These are phyloP conservation scores for Thraustotheca clavata DNA, from an alignment of 352 stramenopile species.

Conservation along the genomic window DNA sequence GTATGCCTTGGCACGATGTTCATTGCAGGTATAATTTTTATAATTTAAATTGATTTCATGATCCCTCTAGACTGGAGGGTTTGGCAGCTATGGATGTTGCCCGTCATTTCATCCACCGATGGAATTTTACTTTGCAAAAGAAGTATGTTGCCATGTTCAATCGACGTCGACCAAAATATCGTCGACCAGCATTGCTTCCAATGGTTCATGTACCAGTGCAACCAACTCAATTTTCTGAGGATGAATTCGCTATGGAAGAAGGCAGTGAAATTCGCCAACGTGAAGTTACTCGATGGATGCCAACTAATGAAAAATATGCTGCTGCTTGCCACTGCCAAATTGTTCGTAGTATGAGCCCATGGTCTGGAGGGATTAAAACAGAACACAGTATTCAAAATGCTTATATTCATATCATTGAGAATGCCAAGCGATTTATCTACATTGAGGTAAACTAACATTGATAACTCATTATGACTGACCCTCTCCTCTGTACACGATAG, in stretches of 20 bases:
- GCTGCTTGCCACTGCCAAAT: conserved; percentile 18
- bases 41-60: neutral
- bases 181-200: neutral
- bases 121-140: conserved; percentile 25
- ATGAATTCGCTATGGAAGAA: neutral
- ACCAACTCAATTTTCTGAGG: neutral
- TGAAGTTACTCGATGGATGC: neutral
- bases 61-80: conserved; percentile 20
- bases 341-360: conserved; percentile 19
- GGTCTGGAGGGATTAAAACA: conserved; percentile 23
- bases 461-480: conserved; percentile 22
- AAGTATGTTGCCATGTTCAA: conserved; percentile 10
- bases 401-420: conserved; percentile 39
- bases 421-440: conserved; percentile 42
- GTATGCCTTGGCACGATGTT: conserved; percentile 26
- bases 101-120: conserved; percentile 26
- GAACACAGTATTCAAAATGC: conserved; percentile 42
- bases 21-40: conserved; percentile 17
- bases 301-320: neutral
- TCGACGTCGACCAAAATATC: neutral
- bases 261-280: conserved; percentile 6
- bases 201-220: neutral
- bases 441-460: conserved; percentile 31
- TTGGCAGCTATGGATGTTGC: conserved; percentile 21
- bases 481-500: conserved; percentile 29